These are phyloP conservation scores for Cryptococcus sp. DNA, from an alignment of 1,284 basidiomycete species.

Conservation along the genomic window DNA sequence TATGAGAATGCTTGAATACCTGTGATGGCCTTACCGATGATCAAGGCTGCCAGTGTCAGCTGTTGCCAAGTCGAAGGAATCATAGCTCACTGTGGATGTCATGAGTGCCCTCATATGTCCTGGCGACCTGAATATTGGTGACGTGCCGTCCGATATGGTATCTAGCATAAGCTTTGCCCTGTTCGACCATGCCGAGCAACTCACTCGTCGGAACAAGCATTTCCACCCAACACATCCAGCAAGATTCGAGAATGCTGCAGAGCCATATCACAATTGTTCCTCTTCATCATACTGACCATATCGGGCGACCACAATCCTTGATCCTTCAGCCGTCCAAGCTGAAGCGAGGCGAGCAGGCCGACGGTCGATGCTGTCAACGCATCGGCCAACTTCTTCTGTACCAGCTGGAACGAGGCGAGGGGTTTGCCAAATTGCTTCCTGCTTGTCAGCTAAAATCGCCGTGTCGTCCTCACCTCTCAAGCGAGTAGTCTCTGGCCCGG, in stretches of 20 bases:
- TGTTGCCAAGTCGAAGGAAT: not conserved
- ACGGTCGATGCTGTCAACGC: constrained; percentile 79
- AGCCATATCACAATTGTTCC: constrained; percentile 94
- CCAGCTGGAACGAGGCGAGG: constrained; percentile 87
- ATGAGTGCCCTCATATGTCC: constrained; percentile 77
- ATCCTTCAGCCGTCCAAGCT: constrained; percentile 89
- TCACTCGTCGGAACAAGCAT: constrained; percentile 82
- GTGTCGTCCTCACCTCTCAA: constrained; percentile 58
- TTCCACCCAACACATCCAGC: constrained; percentile 84
- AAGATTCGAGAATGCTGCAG: constrained; percentile 70
- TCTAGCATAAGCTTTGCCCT: constrained; percentile 2
- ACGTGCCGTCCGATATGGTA: constrained; percentile 88
- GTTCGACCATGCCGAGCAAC: too few species aligned
- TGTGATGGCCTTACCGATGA: constrained; percentile 86
- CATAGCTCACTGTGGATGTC: constrained; percentile 60
- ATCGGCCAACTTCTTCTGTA: constrained; percentile 95
- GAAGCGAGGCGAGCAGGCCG: constrained; percentile 68
- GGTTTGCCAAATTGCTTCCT: constrained; percentile 79
- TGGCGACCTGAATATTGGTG: constrained; percentile 83
- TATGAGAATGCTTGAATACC: constrained; percentile 70
- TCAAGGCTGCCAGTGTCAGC: constrained; percentile 53
- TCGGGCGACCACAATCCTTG: constrained; percentile 71
- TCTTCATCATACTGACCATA: constrained; percentile 91
- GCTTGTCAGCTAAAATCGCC: not conserved
- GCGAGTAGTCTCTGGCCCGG: constrained; percentile 73